phyloP scores from a whole-genome alignment of 805 yeast genomes.

The Ogataea nonfermentans region DNA sequence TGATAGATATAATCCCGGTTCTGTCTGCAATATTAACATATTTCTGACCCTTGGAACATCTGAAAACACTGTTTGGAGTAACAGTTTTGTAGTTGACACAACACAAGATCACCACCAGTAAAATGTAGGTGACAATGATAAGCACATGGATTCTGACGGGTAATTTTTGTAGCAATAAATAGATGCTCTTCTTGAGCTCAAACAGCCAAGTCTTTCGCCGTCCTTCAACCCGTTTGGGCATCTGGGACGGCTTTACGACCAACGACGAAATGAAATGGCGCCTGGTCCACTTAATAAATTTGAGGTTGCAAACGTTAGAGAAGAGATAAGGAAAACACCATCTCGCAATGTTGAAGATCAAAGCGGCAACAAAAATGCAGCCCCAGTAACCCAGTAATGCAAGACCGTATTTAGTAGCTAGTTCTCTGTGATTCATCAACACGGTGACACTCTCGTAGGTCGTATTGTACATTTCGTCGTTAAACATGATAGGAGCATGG shows the following conservation, averaged over 20 bases:
- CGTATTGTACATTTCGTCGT: conserved; percentile 22
- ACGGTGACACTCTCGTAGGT: conserved; percentile 31
- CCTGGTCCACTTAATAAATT: conserved; percentile 30
- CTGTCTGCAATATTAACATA: conserved; percentile 42
- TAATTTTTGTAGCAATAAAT: conserved; percentile 22
- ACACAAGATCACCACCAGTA: conserved; percentile 29
- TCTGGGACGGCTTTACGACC: conserved; percentile 23
- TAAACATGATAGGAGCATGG: conserved; percentile 30
- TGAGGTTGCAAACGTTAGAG: conserved; percentile 23
- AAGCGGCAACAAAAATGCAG: conserved; percentile 23
- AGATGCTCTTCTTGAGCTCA: conserved; percentile 7
- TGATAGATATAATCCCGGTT: conserved; percentile 44
- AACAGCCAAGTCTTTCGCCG: not conserved
- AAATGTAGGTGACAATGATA: conserved; percentile 28
- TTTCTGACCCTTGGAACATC: conserved; percentile 28
- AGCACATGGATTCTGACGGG: conserved; percentile 36
- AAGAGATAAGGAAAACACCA: conserved; percentile 38
- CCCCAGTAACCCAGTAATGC: conserved; percentile 35
- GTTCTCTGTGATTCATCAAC: conserved; percentile 29
- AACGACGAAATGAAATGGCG: conserved; percentile 35
- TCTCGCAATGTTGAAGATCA: conserved; percentile 27
- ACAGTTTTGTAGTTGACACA: conserved; percentile 29
- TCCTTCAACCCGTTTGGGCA: conserved; percentile 3
- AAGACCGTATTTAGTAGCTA: conserved; percentile 32
- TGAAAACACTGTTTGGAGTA: conserved; percentile 33